phyloP scores from a whole-genome alignment of 768 basidiomycete genomes.

The Mrakia hoshinonis region DNA sequence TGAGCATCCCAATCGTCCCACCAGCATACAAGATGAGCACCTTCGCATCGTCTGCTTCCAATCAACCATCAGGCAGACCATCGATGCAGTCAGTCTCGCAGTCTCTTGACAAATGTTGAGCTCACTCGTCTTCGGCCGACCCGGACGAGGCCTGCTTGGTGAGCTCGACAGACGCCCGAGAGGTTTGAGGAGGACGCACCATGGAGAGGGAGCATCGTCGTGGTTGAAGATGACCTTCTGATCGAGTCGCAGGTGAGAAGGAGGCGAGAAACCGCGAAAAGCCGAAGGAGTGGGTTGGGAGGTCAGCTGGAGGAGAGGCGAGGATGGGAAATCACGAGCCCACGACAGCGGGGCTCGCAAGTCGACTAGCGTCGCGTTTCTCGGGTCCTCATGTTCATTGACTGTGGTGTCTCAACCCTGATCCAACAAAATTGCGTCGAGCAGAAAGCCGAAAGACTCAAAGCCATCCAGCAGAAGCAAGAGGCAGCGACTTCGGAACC shows the following conservation, averaged over 20 bases:
- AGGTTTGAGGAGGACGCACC: neutral
- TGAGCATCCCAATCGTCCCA: constrained; percentile 57
- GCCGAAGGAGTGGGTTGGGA: neutral
- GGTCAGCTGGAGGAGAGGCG: constrained; percentile 8
- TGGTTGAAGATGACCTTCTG: neutral
- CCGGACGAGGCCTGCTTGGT: too few relatives aligned
- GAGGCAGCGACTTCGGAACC: too few relatives aligned
- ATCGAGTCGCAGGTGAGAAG: neutral
- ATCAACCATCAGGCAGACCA: neutral
- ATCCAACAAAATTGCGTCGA: too few relatives aligned
- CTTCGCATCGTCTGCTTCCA: constrained; percentile 12
- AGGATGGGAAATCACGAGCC: neutral
- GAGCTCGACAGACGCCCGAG: too few relatives aligned
- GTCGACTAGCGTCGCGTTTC: too few relatives aligned
- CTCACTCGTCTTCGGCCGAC: neutral
- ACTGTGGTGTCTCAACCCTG: too few relatives aligned
- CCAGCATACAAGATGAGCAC: constrained; percentile 52
- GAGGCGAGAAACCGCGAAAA: neutral
- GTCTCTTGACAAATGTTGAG: neutral
- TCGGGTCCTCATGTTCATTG: too few relatives aligned
- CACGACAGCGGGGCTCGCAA: too few relatives aligned
- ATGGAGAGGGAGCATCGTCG: neutral
- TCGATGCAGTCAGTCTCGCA: neutral
- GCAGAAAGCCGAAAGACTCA: too few relatives aligned
- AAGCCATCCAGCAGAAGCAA: too few relatives aligned